Conservation (phyloP, 306 rosid species). For the Ormosia emarginata region DNA sequence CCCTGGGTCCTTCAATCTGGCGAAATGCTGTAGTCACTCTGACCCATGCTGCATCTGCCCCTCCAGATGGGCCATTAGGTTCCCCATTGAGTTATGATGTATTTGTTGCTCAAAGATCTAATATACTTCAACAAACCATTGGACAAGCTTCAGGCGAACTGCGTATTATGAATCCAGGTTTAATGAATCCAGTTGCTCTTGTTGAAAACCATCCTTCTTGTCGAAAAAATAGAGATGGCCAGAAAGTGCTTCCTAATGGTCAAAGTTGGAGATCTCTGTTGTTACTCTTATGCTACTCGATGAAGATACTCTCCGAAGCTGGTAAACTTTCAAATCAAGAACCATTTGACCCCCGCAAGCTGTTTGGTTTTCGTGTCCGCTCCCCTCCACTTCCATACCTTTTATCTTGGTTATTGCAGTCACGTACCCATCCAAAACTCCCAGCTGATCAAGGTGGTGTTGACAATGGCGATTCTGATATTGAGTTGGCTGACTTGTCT, state of each 20-base stretch:
- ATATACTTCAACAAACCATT: slow-evolving; percentile 60
- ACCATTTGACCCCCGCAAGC: slow-evolving; percentile 51
- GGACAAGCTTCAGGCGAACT: slow-evolving; percentile 74
- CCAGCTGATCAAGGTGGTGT: slow-evolving; percentile 62
- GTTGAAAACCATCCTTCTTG: slow-evolving; percentile 80
- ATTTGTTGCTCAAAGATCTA: slow-evolving; percentile 66
- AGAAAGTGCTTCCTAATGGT: slow-evolving; percentile 80
- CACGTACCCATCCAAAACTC: slow-evolving; percentile 72
- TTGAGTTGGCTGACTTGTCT: slow-evolving; percentile 65
- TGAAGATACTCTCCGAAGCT: slow-evolving; percentile 62
- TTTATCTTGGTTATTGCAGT: slow-evolving; percentile 63
- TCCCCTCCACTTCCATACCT: slow-evolving; percentile 72
- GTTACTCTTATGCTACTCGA: slow-evolving; percentile 58
- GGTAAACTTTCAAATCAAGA: slow-evolving; percentile 56
- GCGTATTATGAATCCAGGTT: slow-evolving; percentile 50
- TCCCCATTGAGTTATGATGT: slow-evolving; percentile 65
- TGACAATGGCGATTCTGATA: slow-evolving; percentile 70
- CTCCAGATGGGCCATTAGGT: slow-evolving; percentile 91
- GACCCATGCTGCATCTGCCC: slow-evolving; percentile 73
- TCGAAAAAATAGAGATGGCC: slow-evolving; percentile 68
- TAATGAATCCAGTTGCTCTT: slow-evolving; percentile 59
- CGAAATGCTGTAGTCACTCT: slow-evolving; percentile 50
- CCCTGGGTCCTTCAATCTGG: slow-evolving; percentile 68
- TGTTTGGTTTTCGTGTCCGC: slow-evolving; percentile 68
- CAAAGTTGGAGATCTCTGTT: slow-evolving; percentile 70